Evolutionary conservation across 1,284 basidiomycete genomes (phyloP).

Genomic region (Tilletia walkeri): DNA sequence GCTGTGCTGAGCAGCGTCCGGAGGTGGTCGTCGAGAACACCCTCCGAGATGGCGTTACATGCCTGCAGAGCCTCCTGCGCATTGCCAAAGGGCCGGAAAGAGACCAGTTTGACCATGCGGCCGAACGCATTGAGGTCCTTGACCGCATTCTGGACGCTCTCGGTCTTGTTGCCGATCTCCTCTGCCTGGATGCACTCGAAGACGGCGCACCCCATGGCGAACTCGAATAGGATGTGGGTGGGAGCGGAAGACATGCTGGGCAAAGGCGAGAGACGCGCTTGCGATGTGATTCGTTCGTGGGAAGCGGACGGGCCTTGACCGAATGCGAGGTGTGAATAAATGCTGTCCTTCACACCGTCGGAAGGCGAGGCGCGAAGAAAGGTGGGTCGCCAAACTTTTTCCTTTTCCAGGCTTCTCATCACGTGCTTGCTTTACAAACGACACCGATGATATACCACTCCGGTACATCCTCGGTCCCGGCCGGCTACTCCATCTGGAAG

Average conservation of each 20-base stretch:
- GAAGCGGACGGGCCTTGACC: not conserved
- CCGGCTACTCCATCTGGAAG: no score
- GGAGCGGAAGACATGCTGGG: conserved; percentile 52
- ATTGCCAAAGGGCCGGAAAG: conserved; percentile 91
- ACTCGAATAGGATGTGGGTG: conserved; percentile 85
- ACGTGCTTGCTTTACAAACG: no score
- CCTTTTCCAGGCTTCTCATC: not conserved
- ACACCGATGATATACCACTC: no score
- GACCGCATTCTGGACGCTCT: conserved; percentile 70
- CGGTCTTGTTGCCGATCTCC: conserved; percentile 80
- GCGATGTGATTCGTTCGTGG: not conserved
- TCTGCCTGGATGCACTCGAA: conserved; percentile 87
- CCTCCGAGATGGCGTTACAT: conserved; percentile 93
- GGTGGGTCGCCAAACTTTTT: not conserved
- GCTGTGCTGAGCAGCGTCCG: conserved; percentile 84
- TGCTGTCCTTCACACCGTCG: not conserved
- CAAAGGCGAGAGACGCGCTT: not conserved
- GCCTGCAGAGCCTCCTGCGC: conserved; percentile 96
- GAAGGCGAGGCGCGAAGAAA: not conserved
- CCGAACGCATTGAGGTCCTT: conserved; percentile 81
- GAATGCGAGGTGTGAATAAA: not conserved
- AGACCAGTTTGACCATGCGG: conserved; percentile 88
- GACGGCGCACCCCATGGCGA: conserved; percentile 89
- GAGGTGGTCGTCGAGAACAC: conserved; percentile 82
- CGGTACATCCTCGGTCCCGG: no score